These are phyloP conservation scores for Solanum neorickii DNA, from an alignment of 257 asterid genomes.

Conservation along the genomic window DNA sequence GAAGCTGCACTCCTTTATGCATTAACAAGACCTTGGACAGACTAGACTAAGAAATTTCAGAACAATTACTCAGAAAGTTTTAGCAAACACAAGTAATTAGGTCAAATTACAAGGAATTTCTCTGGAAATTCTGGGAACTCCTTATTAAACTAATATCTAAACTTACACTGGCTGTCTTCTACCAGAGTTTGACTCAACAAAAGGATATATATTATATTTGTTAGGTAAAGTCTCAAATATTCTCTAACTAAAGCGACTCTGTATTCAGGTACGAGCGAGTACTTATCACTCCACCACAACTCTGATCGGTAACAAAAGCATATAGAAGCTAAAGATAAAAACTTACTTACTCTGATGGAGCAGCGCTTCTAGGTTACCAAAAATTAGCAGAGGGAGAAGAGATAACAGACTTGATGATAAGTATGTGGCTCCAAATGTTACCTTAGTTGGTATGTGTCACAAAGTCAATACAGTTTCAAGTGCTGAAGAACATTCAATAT, in stretches of 20 bases:
- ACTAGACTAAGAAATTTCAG: background rate
- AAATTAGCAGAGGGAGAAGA: background rate
- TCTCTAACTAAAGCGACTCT: background rate
- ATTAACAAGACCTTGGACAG: background rate
- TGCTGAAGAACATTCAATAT: background rate
- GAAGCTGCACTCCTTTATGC: background rate
- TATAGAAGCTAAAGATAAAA: background rate
- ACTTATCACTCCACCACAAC: background rate
- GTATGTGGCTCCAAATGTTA: background rate
- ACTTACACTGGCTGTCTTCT: background rate
- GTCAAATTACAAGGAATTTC: background rate
- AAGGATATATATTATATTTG: background rate
- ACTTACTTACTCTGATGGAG: background rate
- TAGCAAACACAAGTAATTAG: background rate
- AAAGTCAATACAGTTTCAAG: background rate
- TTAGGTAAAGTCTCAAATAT: background rate
- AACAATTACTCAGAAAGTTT: background rate
- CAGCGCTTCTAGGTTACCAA: background rate
- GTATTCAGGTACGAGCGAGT: rapidly evolving
- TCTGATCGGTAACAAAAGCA: too few species aligned
- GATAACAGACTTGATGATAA: background rate
- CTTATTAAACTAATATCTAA: background rate
- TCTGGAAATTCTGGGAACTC: background rate
- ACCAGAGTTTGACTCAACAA: background rate
- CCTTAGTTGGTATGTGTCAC: background rate